Evolutionary conservation across 306 rosid genomes (phyloP).

Genomic region (Ammopiptanthus mongolicus): DNA sequence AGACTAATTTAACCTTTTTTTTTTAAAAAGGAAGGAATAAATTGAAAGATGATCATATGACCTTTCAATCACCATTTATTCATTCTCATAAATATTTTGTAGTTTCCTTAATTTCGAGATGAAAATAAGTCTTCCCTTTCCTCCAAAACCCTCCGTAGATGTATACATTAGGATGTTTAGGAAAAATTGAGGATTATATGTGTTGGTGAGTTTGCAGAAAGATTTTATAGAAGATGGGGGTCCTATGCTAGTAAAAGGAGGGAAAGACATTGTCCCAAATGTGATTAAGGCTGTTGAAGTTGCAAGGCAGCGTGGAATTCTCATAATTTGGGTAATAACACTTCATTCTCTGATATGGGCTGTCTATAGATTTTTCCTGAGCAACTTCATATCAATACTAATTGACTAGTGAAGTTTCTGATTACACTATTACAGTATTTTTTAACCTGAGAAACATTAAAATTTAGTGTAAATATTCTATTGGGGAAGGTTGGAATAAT

Average conservation of each 20-base stretch:
- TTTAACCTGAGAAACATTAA: neutral
- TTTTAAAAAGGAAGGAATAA: too few relatives aligned
- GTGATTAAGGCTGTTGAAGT: conserved; percentile 59
- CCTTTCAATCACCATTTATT: too few relatives aligned
- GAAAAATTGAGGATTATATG: neutral
- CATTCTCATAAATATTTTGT: too few relatives aligned
- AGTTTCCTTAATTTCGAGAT: too few relatives aligned
- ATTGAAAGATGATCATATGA: too few relatives aligned
- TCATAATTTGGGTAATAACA: conserved; percentile 65
- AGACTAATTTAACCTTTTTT: too few relatives aligned
- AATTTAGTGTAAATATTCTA: neutral
- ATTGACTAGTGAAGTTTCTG: too few relatives aligned
- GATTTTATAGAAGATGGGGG: conserved; percentile 58
- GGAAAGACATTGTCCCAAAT: conserved; percentile 63
- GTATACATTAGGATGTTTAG: too few relatives aligned
- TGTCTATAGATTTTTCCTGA: neutral
- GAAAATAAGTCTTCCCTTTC: too few relatives aligned
- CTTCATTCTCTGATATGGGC: neutral
- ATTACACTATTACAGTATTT: neutral
- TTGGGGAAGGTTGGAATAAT: neutral
- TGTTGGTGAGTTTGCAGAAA: conserved; percentile 41
- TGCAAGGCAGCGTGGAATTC: conserved; percentile 66
- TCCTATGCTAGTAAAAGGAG: conserved; percentile 52
- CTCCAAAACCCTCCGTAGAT: too few relatives aligned
- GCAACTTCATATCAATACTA: neutral